Base-by-base conservation (phyloP, 495 filamentous ascomycete species). In the Daldinia decipiens region DNA sequence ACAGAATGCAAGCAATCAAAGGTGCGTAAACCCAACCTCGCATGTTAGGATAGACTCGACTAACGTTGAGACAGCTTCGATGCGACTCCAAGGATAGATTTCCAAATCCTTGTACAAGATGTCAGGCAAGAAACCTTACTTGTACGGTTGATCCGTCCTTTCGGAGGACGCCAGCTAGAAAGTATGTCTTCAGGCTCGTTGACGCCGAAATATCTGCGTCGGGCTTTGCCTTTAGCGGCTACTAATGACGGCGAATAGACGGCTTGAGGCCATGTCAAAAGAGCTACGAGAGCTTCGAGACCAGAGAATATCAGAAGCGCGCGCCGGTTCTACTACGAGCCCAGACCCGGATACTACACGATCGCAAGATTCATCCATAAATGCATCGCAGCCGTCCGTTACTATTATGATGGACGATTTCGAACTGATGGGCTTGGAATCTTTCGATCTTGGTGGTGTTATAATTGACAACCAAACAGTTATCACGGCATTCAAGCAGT, bases 1-100 rank as follows among this genome's bases (percentile, higher is more conserved):
- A 77, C 75, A 27, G 75, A 77, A 69, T 77, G 75, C 69, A 77
- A 77, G 29, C 75, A 77, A 57, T 76, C 75, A 24, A 77, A 77
- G 66, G 75, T 75, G 62, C 11, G 19, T 31, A 45, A 52, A 12
- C 31, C 31, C 39, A 9, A 27, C 5, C 21, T 36, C 21, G n/a
- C 53, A 39, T 29, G 17, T 36, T 29, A 26, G 58, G 45, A 43
- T 26, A 15, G 26, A 21, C 17, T 52, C 21, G 21, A 34, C 64
- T 67, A 43, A 72, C 61, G 15, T 36, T 19, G 38, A 32, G 4
- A 39, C 50, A 77, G 76, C 67, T 78, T 45, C 74, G 74, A 19
- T 78, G 76, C 69, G 76, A 78, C 55, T 76, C 76, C 11, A 74
- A 68, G 45, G 76, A 76, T 38, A 72, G 70, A 31, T 78, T 78